phyloP scores from a whole-genome alignment of 495 filamentous ascomycete genomes.

The Hypoxylon fuscum region DNA sequence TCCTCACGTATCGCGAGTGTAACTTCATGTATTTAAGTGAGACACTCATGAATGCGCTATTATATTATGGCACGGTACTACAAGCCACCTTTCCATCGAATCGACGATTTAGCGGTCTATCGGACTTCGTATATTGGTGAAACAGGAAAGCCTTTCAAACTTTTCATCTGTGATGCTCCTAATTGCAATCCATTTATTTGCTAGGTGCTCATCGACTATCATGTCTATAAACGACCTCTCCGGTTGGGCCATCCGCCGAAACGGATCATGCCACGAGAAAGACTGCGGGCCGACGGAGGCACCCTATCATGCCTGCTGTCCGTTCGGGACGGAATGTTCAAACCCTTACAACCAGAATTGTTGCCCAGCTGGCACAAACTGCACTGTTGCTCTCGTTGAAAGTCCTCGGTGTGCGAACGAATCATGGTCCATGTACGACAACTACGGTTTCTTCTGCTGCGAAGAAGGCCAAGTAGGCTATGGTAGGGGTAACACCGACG shows the following conservation, averaged over 20 bases:
- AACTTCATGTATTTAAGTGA: too few relatives aligned
- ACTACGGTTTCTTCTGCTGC: conserved; percentile 33
- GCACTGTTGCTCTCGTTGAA: conserved; percentile 19
- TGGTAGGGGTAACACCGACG: conserved; percentile 11
- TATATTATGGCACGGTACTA: too few relatives aligned
- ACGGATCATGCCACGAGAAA: conserved; percentile 14
- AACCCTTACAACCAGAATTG: conserved; percentile 28
- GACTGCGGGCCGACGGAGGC: conserved; percentile 22
- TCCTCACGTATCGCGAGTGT: too few relatives aligned
- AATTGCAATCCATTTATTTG: too few relatives aligned
- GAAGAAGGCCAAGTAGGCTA: conserved; percentile 25
- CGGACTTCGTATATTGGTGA: too few relatives aligned
- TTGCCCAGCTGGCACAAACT: conserved; percentile 23
- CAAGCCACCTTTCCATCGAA: too few relatives aligned
- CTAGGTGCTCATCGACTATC: too few relatives aligned
- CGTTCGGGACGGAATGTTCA: conserved; percentile 25
- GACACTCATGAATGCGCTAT: too few relatives aligned
- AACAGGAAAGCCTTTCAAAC: too few relatives aligned
- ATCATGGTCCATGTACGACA: conserved; percentile 36
- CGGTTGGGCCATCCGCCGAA: conserved; percentile 37
- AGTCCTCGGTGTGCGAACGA: conserved; percentile 25
- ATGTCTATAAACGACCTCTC: not conserved
- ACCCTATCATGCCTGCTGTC: conserved; percentile 28
- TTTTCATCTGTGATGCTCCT: too few relatives aligned
- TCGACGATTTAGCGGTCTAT: too few relatives aligned